These are phyloP conservation scores for Pyrenophora graminea DNA, from an alignment of 2,329 filamentous ascomycete genomes.

Conservation along the genomic window DNA sequence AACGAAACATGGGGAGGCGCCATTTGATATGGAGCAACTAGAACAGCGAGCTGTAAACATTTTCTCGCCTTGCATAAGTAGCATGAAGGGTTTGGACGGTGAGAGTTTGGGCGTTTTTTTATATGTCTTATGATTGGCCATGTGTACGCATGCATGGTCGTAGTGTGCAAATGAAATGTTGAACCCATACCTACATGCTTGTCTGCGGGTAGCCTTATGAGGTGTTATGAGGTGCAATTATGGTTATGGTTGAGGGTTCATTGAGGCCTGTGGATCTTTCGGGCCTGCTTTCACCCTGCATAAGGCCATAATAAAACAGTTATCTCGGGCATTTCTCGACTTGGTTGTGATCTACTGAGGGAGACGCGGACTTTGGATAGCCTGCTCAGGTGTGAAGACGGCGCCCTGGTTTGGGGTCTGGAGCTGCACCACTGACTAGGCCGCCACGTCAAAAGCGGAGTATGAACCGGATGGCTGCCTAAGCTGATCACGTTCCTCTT, in stretches of 20 bases:
- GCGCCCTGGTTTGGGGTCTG: no score
- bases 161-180: conserved; percentile 10
- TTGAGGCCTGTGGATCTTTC: neutral
- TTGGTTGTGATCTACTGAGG: no score
- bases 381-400: no score
- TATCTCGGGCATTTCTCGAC: no score
- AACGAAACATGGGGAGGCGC: neutral
- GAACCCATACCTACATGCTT: neutral
- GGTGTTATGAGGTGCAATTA: no score
- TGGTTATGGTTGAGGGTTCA: no score
- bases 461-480: no score
- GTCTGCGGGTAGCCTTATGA: neutral
- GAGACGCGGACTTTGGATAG: no score
- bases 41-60: conserved; percentile 12
- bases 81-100: conserved; percentile 2
- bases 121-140: conserved; percentile 11
- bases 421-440: no score
- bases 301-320: neutral
- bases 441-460: no score
- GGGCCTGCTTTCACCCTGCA: neutral
- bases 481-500: no score
- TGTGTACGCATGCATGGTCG: conserved; percentile 6
- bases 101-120: conserved; percentile 13
- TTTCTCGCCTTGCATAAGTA: conserved; percentile 16
- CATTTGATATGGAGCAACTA: conserved; percentile 17